Evolutionary conservation across 2,329 filamentous ascomycete species (phyloP).

Genomic region (Microcyclospora pomicola): DNA sequence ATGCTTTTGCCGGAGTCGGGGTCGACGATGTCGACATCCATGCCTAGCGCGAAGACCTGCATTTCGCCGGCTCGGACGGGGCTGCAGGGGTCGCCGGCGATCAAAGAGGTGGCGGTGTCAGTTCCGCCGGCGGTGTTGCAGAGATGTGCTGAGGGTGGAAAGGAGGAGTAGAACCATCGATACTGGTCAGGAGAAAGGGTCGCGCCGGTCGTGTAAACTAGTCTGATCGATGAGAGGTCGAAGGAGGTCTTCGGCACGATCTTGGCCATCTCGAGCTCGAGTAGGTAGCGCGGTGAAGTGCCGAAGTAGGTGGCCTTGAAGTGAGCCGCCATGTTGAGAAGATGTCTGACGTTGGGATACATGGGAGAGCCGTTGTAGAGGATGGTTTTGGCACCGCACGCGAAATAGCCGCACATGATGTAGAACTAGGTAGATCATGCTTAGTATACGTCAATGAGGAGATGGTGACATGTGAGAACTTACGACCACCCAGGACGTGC

Average conservation of each 20-base stretch:
- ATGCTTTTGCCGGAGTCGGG: constrained; percentile 25
- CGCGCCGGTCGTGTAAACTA: constrained; percentile 34
- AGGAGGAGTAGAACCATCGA: constrained; percentile 33
- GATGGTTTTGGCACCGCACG: constrained; percentile 28
- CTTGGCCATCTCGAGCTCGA: constrained; percentile 28
- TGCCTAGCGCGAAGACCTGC: constrained; percentile 28
- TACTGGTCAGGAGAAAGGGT: constrained; percentile 31
- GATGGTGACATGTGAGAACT: constrained; percentile 24
- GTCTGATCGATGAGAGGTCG: constrained; percentile 26
- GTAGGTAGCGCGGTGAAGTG: constrained; percentile 30
- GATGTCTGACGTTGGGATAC: constrained; percentile 25
- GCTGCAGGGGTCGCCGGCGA: constrained; percentile 30
- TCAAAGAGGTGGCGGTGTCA: constrained; percentile 32
- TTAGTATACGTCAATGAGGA: neutral
- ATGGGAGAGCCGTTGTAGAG: constrained; percentile 33
- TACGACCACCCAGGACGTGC: constrained; percentile 33
- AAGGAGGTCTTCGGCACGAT: constrained; percentile 24
- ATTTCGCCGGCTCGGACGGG: constrained; percentile 33
- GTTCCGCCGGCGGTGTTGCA: constrained; percentile 35
- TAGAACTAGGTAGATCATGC: constrained; percentile 3
- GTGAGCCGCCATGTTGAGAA: constrained; percentile 25
- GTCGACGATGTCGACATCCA: constrained; percentile 34
- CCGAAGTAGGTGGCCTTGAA: constrained; percentile 31
- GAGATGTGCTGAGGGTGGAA: constrained; percentile 26
- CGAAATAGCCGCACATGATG: constrained; percentile 29